phyloP scores from a whole-genome alignment of 306 rosid genomes.

The Corylus heterophylla region DNA sequence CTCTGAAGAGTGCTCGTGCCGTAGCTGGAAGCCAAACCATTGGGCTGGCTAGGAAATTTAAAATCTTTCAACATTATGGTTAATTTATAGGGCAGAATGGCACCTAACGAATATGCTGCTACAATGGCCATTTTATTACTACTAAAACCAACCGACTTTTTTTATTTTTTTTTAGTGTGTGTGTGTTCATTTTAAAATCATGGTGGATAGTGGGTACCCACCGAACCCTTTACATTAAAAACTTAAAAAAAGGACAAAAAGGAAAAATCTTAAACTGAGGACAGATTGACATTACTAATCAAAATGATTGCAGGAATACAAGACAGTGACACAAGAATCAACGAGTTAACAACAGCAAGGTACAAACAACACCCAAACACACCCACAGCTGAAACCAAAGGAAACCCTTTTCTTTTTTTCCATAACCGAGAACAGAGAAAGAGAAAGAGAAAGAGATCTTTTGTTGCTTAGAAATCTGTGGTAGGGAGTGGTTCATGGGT shows the following conservation, averaged over 20 bases:
- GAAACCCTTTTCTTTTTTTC: conserved; percentile 4
- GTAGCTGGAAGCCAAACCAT: not conserved
- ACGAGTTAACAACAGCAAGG: conserved; percentile 30
- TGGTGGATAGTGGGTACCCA: not conserved
- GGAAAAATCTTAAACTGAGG: not conserved
- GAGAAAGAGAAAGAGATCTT: not conserved
- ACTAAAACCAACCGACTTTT: not conserved
- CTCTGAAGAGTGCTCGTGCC: not conserved
- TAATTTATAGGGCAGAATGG: not conserved
- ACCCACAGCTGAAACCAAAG: conserved; percentile 13
- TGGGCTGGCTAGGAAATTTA: not conserved
- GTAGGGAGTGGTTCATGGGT: conserved; percentile 61
- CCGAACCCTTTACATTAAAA: too few species aligned
- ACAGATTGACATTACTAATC: conserved; percentile 8
- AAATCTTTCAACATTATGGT: not conserved
- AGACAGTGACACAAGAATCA: conserved; percentile 26
- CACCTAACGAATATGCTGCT: not conserved
- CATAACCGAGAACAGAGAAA: not conserved
- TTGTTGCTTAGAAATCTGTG: conserved; percentile 40
- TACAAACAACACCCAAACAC: conserved; percentile 27
- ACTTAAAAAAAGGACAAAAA: not conserved
- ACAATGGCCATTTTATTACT: not conserved
- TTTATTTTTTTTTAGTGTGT: not conserved
- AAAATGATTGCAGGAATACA: conserved; percentile 27
- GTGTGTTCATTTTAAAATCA: not conserved